Evolutionary conservation across 192 early-diverging fungal species (phyloP), one percentile per base, ranked within the genome.

Genomic region (Coemansia sp.): DNA sequence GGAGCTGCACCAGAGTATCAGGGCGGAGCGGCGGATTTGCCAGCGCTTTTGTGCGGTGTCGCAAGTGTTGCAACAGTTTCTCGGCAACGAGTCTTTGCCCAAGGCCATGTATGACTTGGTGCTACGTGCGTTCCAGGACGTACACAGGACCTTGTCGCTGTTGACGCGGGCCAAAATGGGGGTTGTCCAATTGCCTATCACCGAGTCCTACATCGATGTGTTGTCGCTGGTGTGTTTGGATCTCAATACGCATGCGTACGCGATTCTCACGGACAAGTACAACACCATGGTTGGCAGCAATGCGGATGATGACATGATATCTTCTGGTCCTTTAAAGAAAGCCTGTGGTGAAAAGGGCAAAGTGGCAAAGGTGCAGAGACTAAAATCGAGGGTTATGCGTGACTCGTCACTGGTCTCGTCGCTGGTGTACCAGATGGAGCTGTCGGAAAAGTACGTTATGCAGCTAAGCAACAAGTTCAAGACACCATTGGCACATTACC

Each of bases 381-480:
- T 21, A 15, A 80, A 84, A 69, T 75, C 83, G 14, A 83, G 85
- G 56, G 82, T 91, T 9, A 40, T 83, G 52, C 82, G 88, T 7
- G 90, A 91, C 66, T 88, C 89, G 24, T 84, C 86, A 50, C 64
- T 90, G 24, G 86, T 93, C 5, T 91, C 92, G 0, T 72, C 67
- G 14, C 55, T 92, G 48, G 86, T 93, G 24, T 93, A 83, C 60
- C 74, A 82, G 35, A 85, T 89, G 11, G 92, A 93, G 68, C 82
- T 88, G 58, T 89, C 87, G 46, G 92, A 93, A 54, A 84, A 87
- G 27, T 84, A 85, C 58, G 76, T 91, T 19, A 86, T 90, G 38
- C 79, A 86, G 56, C 65, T 93, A 18, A 74, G 82, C 41, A 86
- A 85, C 21, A 91, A 88, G 48, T 82, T 86, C 60, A 90, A 88